Conservation (phyloP, 2,329 filamentous ascomycete genomes). For the Diaporthe longicolla region DNA sequence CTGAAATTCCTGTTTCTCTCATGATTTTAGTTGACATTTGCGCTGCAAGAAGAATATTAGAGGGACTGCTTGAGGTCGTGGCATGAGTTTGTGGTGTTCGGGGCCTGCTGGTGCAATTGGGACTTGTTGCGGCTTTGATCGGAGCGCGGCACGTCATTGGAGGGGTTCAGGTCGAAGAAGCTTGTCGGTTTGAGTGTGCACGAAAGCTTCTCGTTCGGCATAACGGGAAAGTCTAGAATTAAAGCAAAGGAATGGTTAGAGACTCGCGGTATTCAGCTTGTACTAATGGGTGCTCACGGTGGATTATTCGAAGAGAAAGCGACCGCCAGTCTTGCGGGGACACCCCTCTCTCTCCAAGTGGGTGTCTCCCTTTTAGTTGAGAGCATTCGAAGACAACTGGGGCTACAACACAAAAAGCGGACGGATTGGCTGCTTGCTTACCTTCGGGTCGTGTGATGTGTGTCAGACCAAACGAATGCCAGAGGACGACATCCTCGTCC, state of each 20-base stretch:
- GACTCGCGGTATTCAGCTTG: background rate
- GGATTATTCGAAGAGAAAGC: too few relatives aligned
- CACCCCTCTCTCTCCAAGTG: too few relatives aligned
- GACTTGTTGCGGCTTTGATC: constrained; percentile 4
- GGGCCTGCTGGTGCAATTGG: background rate
- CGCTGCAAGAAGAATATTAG: background rate
- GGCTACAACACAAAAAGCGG: background rate
- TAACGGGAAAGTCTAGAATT: background rate
- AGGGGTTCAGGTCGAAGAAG: constrained; percentile 3
- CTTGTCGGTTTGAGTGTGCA: constrained; percentile 6
- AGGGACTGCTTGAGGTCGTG: background rate
- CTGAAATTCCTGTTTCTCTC: too few relatives aligned
- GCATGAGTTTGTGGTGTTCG: too few relatives aligned
- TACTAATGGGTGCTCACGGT: too few relatives aligned
- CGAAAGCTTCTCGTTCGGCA: background rate
- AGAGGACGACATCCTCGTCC: background rate
- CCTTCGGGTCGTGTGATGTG: constrained; percentile 1
- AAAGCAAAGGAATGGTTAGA: background rate
- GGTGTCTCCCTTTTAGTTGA: background rate
- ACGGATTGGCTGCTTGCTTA: background rate
- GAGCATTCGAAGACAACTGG: background rate
- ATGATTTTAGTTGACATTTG: too few relatives aligned
- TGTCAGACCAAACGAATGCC: constrained; percentile 2
- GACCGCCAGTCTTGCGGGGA: too few relatives aligned
- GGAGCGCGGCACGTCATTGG: constrained; percentile 4